Evolutionary conservation across 2,329 filamentous ascomycete genomes (phyloP), one percentile per base, ranked within the genome.

Genomic region (Neodidymelliopsis sp.): DNA sequence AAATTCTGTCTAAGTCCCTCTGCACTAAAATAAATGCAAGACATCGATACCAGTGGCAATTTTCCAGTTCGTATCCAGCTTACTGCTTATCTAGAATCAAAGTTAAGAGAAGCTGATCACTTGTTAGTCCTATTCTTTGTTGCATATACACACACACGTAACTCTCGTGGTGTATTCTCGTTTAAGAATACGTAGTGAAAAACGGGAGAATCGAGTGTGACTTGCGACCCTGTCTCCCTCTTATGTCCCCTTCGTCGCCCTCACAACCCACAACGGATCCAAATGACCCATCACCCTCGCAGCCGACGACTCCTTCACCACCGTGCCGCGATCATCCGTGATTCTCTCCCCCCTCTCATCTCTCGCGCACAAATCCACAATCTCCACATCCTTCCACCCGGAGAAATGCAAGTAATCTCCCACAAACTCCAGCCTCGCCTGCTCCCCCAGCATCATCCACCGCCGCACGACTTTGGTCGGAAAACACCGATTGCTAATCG

Each of bases 401-500:
- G 77, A 73, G 58, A 78, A 79, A 61, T 76, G 74, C 49, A 82
- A 64, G 57, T 79, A 82, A 48, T 81, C 61, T 7, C 77, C 79
- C 11, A 82, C 77, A 73, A 81, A 79, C 47, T 69, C 56, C 54
- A 81, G 58, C 37, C 77, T 70, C 56, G 79, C 74, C 36, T 72
- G 70, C 53, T 80, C 78, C 39, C 64, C 56, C 20, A 79, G 63
- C 42, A 67, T 61, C 59, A 81, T 62, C 80, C 80, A 83, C 13
- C 75, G 65, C 18, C 66, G 69, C 5, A 82, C 74, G 2, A 75
- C 79, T 56, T 83, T 83, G 1, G 77, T 80, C 1, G 79, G 78
- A 54, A 82, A 82, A 57, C 78, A 82, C 3, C 80, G 74, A 60
- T 82, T 80, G 20, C 75, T 78, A 29, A 82, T 75, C 0, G 74